These are phyloP conservation scores for Moesziomyces parantarcticus DNA, from an alignment of 1,284 basidiomycete genomes.

Conservation along the genomic window DNA sequence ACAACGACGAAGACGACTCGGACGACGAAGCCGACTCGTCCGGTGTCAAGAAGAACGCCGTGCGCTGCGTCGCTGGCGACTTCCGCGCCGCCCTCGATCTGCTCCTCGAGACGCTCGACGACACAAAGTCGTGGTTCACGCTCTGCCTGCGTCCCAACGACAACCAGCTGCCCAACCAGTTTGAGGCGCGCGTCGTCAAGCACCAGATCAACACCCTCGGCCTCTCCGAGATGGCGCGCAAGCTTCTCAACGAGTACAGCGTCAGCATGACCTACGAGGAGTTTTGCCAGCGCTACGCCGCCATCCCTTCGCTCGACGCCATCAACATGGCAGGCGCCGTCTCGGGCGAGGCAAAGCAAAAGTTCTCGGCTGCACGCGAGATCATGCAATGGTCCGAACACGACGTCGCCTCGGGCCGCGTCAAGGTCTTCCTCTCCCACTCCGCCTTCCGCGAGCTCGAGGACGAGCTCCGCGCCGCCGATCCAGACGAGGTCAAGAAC, in stretches of 20 bases:
- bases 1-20: constrained; percentile 72
- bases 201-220: constrained; percentile 87
- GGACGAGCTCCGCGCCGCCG: constrained; percentile 78
- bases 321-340: constrained; percentile 71
- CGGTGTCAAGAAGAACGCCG: constrained; percentile 30
- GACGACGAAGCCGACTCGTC: constrained; percentile 57
- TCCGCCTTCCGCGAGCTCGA: constrained; percentile 87
- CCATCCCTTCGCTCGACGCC: constrained; percentile 52
- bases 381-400: constrained; percentile 77
- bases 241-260: constrained; percentile 61
- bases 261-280: constrained; percentile 88
- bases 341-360: constrained; percentile 69
- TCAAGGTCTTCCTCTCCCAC: constrained; percentile 89
- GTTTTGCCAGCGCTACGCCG: constrained; percentile 77
- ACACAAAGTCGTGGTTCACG: constrained; percentile 90
- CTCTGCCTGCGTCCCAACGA: constrained; percentile 95
- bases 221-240: constrained; percentile 76
- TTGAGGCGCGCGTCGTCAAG: constrained; percentile 90
- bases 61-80: constrained; percentile 82
- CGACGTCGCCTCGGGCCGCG: constrained; percentile 81
- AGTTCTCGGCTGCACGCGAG: constrained; percentile 70
- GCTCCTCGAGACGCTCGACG: constrained; percentile 87
- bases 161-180: constrained; percentile 89
- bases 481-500: constrained; percentile 73
- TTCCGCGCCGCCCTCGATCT: constrained; percentile 84